Conservation (phyloP, 2,329 filamentous ascomycete genomes). For the Aureobasidium uvarum region DNA sequence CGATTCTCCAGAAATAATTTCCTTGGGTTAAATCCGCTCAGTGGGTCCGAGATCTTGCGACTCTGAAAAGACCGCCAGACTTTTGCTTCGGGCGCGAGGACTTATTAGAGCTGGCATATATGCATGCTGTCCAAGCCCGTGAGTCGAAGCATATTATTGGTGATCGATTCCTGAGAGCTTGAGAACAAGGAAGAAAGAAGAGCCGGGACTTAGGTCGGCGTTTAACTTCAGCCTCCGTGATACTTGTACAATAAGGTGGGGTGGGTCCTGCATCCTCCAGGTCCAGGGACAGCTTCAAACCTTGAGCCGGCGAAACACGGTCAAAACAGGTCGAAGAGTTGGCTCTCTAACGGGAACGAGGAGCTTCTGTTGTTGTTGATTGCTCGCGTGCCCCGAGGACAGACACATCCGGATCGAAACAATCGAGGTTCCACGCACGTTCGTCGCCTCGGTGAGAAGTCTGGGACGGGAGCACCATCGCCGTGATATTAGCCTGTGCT, state of each 20-base stretch:
- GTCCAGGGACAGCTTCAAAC: slow-evolving; percentile 7
- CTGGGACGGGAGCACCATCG: not conserved
- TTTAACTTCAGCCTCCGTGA: slow-evolving; percentile 1
- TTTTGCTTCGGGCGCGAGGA: not conserved
- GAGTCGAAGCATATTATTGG: not conserved
- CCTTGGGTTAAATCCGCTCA: not conserved
- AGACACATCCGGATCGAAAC: slow-evolving; percentile 10
- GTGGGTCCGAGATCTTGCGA: not conserved
- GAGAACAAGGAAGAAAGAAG: not conserved
- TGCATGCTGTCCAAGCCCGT: no score
- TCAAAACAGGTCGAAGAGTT: not conserved
- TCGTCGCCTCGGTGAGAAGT: slow-evolving; percentile 9
- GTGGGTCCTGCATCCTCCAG: slow-evolving; percentile 22
- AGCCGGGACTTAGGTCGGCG: not conserved
- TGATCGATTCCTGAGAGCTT: not conserved
- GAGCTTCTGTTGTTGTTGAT: not conserved
- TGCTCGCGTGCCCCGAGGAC: slow-evolving; percentile 1
- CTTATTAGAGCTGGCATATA: not conserved
- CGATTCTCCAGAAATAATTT: slow-evolving; percentile 17
- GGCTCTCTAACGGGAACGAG: not conserved
- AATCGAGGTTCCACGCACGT: slow-evolving; percentile 11
- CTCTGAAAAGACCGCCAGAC: no score
- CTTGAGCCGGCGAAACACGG: slow-evolving; percentile 8
- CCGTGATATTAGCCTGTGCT: slow-evolving; percentile 22
- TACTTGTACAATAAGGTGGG: not conserved